A percentile compares a stretch with the other conserved stretches of the same genome.
Conservation (phyloP, 2,329 filamentous ascomycete species). For the Tolypocladium inflatum region DNA sequence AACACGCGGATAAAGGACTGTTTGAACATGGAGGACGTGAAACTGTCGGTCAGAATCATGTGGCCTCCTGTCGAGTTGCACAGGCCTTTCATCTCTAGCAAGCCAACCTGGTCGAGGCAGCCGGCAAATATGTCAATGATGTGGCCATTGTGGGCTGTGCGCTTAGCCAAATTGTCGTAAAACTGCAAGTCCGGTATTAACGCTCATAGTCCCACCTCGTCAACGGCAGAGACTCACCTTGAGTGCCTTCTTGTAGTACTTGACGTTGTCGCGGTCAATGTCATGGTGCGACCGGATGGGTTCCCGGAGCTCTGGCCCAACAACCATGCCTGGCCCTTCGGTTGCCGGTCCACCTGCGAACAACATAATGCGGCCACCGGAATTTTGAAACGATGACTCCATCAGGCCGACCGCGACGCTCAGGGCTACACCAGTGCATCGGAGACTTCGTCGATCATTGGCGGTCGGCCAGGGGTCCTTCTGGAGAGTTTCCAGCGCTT, state of each 20-base stretch:
- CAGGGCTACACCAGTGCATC: slow-evolving; percentile 92
- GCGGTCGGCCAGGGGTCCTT: slow-evolving; percentile 97
- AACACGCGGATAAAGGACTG: slow-evolving; percentile 96
- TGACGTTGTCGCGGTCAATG: slow-evolving; percentile 97
- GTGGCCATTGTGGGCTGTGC: slow-evolving; percentile 91
- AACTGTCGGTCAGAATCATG: slow-evolving; percentile 97
- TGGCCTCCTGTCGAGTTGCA: slow-evolving; percentile 94
- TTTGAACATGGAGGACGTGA: slow-evolving; percentile 98
- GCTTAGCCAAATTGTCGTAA: slow-evolving; percentile 89
- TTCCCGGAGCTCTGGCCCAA: slow-evolving; percentile 89
- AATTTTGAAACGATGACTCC: slow-evolving; percentile 92
- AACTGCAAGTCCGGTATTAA: slow-evolving; percentile 45
- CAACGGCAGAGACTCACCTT: slow-evolving; percentile 49
- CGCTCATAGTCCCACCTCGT: background rate
- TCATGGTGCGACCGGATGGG: slow-evolving; percentile 97
- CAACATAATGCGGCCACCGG: slow-evolving; percentile 91
- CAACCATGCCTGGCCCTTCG: slow-evolving; percentile 93
- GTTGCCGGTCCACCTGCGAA: slow-evolving; percentile 93
- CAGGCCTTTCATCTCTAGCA: slow-evolving; percentile 96
- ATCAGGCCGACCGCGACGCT: slow-evolving; percentile 89
- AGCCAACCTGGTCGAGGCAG: slow-evolving; percentile 91
- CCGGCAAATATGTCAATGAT: slow-evolving; percentile 97
- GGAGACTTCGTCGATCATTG: slow-evolving; percentile 79
- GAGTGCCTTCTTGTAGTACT: slow-evolving; percentile 98
- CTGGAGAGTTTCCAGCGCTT: slow-evolving; percentile 88